A percentile compares a stretch with the other conserved stretches of the same genome.
phyloP scores from a whole-genome alignment of 2,329 filamentous ascomycete species.

The Botrytis squamosa region DNA sequence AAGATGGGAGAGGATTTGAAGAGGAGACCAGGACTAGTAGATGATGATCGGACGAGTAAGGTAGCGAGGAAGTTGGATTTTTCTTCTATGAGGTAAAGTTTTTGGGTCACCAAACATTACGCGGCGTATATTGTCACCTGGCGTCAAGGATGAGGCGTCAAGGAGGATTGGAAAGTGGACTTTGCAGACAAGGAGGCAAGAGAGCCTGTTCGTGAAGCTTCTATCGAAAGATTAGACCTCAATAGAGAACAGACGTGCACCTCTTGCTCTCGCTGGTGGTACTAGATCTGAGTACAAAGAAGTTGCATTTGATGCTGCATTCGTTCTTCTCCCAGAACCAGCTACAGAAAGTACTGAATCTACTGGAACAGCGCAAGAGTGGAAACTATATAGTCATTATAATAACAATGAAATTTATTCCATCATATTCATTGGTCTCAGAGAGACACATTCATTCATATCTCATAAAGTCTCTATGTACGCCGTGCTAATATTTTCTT shows the following conservation, averaged over 20 bases:
- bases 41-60: conserved; percentile 67
- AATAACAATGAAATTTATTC: conserved; percentile 7
- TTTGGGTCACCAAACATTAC: background rate
- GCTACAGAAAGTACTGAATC: background rate
- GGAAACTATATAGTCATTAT: background rate
- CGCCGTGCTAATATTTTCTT: background rate
- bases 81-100: conserved; percentile 31
- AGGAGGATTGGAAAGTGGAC: background rate
- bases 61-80: conserved; percentile 40
- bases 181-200: background rate
- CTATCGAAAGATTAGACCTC: background rate
- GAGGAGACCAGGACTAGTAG: conserved; percentile 61
- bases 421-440: background rate
- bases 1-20: conserved; percentile 76
- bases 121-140: conserved; percentile 3
- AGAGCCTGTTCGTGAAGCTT: background rate
- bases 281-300: background rate
- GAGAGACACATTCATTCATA: conserved; percentile 6
- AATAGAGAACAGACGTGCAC: background rate
- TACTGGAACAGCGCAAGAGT: background rate
- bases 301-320: background rate
- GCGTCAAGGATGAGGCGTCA: conserved; percentile 19
- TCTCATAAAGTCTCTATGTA: background rate
- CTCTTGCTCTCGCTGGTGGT: background rate
- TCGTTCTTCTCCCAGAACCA: background rate